These are phyloP conservation scores for Syzygium malaccense DNA, from an alignment of 441 rosid genomes.

Conservation along the genomic window DNA sequence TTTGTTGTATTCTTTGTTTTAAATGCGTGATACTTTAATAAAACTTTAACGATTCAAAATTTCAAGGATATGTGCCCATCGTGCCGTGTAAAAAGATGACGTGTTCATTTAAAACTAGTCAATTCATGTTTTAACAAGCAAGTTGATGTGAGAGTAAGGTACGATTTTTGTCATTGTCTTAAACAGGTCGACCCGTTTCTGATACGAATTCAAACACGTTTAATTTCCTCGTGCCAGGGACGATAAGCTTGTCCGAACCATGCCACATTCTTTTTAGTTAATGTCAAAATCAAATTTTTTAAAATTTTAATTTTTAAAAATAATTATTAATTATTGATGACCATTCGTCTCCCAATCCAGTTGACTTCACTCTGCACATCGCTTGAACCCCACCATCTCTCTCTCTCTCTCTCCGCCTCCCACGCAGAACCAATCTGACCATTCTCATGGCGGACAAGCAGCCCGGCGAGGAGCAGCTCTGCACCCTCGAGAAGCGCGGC, in stretches of 20 bases:
- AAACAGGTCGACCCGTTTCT: too few relatives aligned
- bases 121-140: too few relatives aligned
- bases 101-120: too few relatives aligned
- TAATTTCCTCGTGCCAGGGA: too few relatives aligned
- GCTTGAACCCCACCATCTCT: neutral
- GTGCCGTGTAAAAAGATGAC: too few relatives aligned
- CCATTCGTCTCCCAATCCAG: neutral
- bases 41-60: too few relatives aligned
- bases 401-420: neutral
- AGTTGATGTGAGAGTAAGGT: too few relatives aligned
- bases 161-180: too few relatives aligned
- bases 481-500: constrained; percentile 48
- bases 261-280: neutral
- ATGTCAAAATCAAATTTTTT: neutral
- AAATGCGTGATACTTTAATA: neutral
- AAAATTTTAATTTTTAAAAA: neutral
- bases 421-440: neutral
- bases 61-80: too few relatives aligned
- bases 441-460: neutral
- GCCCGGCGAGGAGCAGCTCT: constrained; percentile 13
- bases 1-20: neutral
- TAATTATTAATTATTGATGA: neutral
- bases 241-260: neutral
- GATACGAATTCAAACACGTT: too few relatives aligned
- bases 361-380: neutral